Evolutionary conservation across 225 moss, liverwort and hornwort species (phyloP), one percentile per base, ranked within the genome.

Genomic region (Anthoceros angustus): DNA sequence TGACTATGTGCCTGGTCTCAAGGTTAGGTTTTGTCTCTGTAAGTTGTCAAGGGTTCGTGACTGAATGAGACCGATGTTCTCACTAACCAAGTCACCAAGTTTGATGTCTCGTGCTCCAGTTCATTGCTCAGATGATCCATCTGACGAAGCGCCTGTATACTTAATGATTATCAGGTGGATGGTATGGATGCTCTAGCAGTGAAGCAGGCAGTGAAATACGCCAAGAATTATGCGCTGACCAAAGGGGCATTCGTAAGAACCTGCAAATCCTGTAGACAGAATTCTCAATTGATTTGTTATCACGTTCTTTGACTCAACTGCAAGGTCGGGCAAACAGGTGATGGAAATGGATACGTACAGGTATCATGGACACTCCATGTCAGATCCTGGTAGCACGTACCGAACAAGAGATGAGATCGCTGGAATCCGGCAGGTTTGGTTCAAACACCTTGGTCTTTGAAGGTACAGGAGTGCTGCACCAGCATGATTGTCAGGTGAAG

Each of bases 301-400:
- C 23, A 18, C 46, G 24, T 68, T 45, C n/a, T 6, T 67, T 9
- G 5, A 16, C 5, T 5, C 45, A 10, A 18, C 21, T 68, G 21
- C 9, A 7, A 32, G 18, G 14, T 10, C 10, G 46, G 23, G 23
- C 55, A 18, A 18, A 55, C n/a, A 55, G 84, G 81, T 98, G 39
- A 77, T 98, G 75, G 95, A 98, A 79, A 87, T 98, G 71, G 92
- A 98, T 64, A 87, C 91, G 4, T 98, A 92, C 62, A 77, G 92
- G 23, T 98, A 92, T 74, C 95, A 98, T 67, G 95, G 95, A 50
- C 95, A 98, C 66, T 98, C 95, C 0, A 98, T 98, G 95, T 98
- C 95, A 42, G 95, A 98, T 69, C 95, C 92, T 20, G 95, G 92
- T 62, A 98, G 95, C 69, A 98, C 95, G 0, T 98, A 98, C 72